A percentile compares a stretch with the other conserved stretches of the same genome.
Evolutionary conservation across 1,284 basidiomycete species (phyloP).

Genomic region (Sanghuangporus baumii): DNA sequence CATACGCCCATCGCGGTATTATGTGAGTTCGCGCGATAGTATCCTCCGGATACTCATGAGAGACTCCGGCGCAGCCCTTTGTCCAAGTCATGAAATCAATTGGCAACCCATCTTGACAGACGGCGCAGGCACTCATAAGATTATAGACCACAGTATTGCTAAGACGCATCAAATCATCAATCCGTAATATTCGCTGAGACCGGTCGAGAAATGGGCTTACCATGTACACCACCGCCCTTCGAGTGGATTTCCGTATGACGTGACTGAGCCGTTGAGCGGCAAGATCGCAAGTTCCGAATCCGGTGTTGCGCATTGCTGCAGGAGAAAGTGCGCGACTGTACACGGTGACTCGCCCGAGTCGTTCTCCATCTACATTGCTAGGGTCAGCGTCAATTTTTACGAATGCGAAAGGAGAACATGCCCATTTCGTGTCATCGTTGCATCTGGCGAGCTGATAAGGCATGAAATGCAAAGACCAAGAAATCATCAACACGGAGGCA

Average conservation of each 20-base stretch:
- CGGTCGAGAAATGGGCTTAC: neutral
- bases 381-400: neutral
- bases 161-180: neutral
- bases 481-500: neutral
- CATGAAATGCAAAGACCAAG: neutral
- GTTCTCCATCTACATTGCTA: conserved; percentile 9
- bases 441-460: neutral
- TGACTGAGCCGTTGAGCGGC: neutral
- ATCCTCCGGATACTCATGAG: neutral
- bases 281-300: neutral
- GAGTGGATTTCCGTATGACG: conserved; percentile 3
- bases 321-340: conserved; percentile 3
- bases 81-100: conserved; percentile 4
- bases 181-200: neutral
- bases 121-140: conserved; percentile 13
- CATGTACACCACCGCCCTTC: conserved; percentile 4
- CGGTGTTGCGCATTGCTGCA: neutral
- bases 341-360: conserved; percentile 7
- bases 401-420: too few species aligned
- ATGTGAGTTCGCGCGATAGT: neutral
- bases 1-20: conserved; percentile 12
- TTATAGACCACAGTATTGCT: conserved; percentile 17
- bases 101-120: conserved; percentile 8
- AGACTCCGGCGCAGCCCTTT: neutral
- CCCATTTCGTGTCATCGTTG: neutral